Conservation (phyloP, 1,284 basidiomycete genomes). For the Thelephora terrestris region DNA sequence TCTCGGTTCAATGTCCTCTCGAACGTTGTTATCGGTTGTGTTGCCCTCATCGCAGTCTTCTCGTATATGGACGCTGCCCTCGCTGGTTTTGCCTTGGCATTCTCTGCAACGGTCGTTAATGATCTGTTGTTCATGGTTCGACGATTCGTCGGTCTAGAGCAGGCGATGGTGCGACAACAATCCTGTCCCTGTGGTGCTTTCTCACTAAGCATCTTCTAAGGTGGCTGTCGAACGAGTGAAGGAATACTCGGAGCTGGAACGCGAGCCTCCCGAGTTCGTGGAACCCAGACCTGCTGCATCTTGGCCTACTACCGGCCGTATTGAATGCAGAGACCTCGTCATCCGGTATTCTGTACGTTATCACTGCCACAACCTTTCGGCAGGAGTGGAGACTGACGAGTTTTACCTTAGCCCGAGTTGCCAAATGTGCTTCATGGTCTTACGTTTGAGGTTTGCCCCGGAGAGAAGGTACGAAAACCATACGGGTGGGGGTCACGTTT, state of each 20-base stretch:
- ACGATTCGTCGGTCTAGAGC: constrained; percentile 78
- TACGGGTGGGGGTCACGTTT: not conserved
- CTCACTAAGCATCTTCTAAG: constrained; percentile 27
- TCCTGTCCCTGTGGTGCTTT: constrained; percentile 1
- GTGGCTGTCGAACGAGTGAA: constrained; percentile 88
- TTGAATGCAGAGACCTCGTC: constrained; percentile 73
- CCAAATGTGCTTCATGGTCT: constrained; percentile 82
- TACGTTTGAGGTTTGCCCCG: constrained; percentile 67
- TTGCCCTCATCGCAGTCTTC: constrained; percentile 58
- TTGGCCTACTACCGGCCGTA: constrained; percentile 75
- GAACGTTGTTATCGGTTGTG: constrained; percentile 60
- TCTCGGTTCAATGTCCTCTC: constrained; percentile 80
- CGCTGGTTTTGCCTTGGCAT: constrained; percentile 80
- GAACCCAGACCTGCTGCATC: constrained; percentile 76
- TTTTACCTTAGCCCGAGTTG: constrained; percentile 51
- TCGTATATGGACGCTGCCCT: constrained; percentile 64
- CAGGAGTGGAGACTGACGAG: not conserved
- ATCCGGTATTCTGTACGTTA: constrained; percentile 78
- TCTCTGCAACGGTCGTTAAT: constrained; percentile 64
- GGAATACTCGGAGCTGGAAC: constrained; percentile 75
- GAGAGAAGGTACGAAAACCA: constrained; percentile 47
- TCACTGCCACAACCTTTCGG: not conserved
- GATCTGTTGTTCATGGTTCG: constrained; percentile 52
- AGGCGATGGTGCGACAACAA: constrained; percentile 63
- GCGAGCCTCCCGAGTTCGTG: constrained; percentile 72